Evolutionary conservation across 2,329 filamentous ascomycete species (phyloP).

Genomic region (Ophiosphaerella narmari): DNA sequence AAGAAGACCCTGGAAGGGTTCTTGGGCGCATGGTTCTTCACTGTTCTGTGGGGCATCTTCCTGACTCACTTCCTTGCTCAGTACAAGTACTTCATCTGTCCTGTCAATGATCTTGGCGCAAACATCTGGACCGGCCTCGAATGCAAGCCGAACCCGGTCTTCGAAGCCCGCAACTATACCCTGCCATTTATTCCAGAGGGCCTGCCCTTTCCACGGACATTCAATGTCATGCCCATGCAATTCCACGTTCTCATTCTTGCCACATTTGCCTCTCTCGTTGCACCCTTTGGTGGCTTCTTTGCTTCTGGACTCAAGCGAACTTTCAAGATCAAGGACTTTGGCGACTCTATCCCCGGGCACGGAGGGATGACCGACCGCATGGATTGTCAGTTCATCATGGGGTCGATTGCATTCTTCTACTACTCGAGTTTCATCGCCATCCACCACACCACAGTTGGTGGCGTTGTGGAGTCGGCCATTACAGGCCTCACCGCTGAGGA

Average conservation of each 20-base stretch:
- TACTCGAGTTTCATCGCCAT: constrained; percentile 96
- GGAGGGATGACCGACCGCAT: constrained; percentile 98
- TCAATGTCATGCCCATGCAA: constrained; percentile 86
- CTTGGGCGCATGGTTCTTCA: constrained; percentile 94
- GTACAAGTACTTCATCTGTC: constrained; percentile 98
- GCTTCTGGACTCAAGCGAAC: constrained; percentile 96
- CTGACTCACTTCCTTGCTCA: constrained; percentile 84
- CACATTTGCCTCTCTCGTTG: constrained; percentile 93
- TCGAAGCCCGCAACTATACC: constrained; percentile 75
- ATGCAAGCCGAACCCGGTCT: constrained; percentile 90
- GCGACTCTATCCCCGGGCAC: constrained; percentile 95
- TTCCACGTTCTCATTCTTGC: constrained; percentile 89
- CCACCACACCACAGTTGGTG: constrained; percentile 82
- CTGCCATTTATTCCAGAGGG: constrained; percentile 57
- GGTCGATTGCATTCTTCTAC: constrained; percentile 97
- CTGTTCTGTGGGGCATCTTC: constrained; percentile 79
- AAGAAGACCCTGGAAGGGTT: constrained; percentile 99
- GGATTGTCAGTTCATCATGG: constrained; percentile 99
- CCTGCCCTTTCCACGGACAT: constrained; percentile 66
- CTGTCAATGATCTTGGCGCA: constrained; percentile 92
- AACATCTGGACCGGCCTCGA: constrained; percentile 90
- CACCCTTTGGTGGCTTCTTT: constrained; percentile 97
- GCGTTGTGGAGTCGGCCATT: constrained; percentile 88
- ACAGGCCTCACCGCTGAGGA: constrained; percentile 86
- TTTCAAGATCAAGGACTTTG: constrained; percentile 99